These are phyloP conservation scores for Boletus sp. DNA, from an alignment of 1,284 basidiomycete species.

Conservation along the genomic window DNA sequence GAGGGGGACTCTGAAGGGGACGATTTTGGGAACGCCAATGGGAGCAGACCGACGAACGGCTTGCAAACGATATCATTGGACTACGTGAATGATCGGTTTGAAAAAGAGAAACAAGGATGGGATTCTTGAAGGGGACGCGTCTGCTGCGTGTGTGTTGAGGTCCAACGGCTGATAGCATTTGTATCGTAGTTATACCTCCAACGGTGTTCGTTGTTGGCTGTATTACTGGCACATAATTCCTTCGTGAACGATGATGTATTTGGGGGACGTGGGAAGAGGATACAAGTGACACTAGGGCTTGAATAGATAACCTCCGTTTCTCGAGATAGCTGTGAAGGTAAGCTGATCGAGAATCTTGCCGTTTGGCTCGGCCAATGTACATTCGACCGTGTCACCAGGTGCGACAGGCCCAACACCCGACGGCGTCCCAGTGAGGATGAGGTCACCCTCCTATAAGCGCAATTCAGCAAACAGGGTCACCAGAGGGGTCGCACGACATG, in stretches of 20 bases:
- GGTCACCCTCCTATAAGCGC: conserved; percentile 71
- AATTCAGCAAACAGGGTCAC: not conserved
- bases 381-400: conserved; percentile 78
- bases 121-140: conserved; percentile 10
- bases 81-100: conserved; percentile 25
- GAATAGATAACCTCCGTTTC: conserved; percentile 72
- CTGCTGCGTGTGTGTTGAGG: not conserved
- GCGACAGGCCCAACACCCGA: conserved; percentile 81
- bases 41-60: conserved; percentile 16
- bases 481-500: conserved; percentile 23
- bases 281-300: conserved; percentile 18
- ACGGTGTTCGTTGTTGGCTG: conserved; percentile 9
- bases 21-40: conserved; percentile 25
- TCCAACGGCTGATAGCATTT: conserved; percentile 3
- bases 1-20: conserved; percentile 34
- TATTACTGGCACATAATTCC: conserved; percentile 18
- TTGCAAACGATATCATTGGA: conserved; percentile 31
- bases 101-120: conserved; percentile 18
- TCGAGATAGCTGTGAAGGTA: conserved; percentile 60
- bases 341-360: conserved; percentile 63
- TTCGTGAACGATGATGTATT: conserved; percentile 6
- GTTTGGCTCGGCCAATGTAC: conserved; percentile 59
- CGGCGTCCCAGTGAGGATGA: conserved; percentile 87
- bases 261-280: not conserved
- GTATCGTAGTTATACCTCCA: conserved; percentile 21